These are phyloP conservation scores for Themeda triandra DNA, from an alignment of 176 grass and related monocot genomes.

Conservation along the genomic window DNA sequence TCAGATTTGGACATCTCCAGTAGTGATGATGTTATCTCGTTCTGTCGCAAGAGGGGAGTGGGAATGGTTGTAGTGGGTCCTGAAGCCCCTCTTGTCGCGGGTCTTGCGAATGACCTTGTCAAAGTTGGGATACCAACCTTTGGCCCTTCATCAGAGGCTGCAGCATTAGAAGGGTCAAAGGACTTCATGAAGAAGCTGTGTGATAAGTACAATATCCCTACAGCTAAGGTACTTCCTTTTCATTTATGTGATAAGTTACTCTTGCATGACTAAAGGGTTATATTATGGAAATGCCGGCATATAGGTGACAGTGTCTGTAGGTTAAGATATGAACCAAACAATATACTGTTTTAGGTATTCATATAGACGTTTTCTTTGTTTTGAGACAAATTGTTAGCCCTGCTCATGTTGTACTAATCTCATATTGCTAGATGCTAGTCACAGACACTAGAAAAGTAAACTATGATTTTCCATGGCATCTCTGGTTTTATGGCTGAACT, in stretches of 20 bases:
- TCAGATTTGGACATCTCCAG: constrained; percentile 55
- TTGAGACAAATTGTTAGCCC: background rate
- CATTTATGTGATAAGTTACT: background rate
- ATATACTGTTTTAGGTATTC: background rate
- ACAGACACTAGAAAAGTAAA: background rate
- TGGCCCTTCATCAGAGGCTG: constrained; percentile 73
- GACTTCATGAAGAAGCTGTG: constrained; percentile 96
- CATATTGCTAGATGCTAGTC: background rate
- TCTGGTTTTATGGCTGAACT: background rate
- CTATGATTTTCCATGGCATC: background rate
- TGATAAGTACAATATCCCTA: constrained; percentile 79
- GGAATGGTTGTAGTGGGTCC: constrained; percentile 84
- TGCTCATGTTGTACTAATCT: background rate
- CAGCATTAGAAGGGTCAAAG: constrained; percentile 83
- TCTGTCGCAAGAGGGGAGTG: constrained; percentile 56
- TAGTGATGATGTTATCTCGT: constrained; percentile 50
- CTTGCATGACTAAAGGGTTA: background rate
- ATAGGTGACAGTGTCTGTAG: background rate
- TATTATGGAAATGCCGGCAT: background rate
- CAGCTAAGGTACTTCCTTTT: constrained; percentile 58
- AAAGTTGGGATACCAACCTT: constrained; percentile 65
- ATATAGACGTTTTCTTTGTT: background rate
- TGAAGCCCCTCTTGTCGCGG: constrained; percentile 77
- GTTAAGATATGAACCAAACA: background rate
- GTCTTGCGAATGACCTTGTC: constrained; percentile 65